Base-by-base conservation (phyloP, 176 grass and related monocot species). In the Dactylis glomerata region DNA sequence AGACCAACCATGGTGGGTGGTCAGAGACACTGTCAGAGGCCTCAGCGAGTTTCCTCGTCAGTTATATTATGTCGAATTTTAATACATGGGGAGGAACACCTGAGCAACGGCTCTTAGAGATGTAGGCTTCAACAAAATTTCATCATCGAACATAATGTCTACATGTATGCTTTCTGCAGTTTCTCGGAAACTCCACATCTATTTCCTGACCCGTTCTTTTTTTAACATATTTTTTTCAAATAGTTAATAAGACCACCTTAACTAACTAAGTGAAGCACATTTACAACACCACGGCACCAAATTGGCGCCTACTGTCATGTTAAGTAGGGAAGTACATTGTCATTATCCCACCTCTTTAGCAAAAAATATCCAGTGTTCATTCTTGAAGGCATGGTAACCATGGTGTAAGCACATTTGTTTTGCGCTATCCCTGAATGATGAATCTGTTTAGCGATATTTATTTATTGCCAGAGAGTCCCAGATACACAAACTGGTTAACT, bases 311-410 rank as follows among this genome's bases (percentile, higher is more conserved):
- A 69, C 20, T 78, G 8, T 33, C 20, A 42, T 89, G 15, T 68
- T 75, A 67, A 56, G 14, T 46, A 44, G 67, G 76, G 20, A 67
- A 73, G 26, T 62, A 59, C 12, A 15, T 31, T n/a, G 6, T 52
- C 65, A 72, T 32, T 14, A 6, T 52, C 64, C 9, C 73, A 79
- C 56, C 15, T 64, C 49, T 34, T 44, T 58, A 68, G 10, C 61
- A 31, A 67, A 79, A 70, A 64, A 64, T 32, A 79, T 79, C 56
- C 32, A 52, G 49, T 41, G 65, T 23, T 84, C 27, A 50, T 80
- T 41, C 24, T 10, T 73, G 23, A 66, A 80, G 20, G 67, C 56
- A 79, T 16, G 72, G 6, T 20, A 75, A 80, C 24, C 1, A 55
- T 34, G 34, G 56, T 88, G 36, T 54, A 45, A 76, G 28, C 26